A percentile compares a stretch with the other conserved stretches of the same genome.
phyloP scores from a whole-genome alignment of 306 rosid species.

The Vicia faba region DNA sequence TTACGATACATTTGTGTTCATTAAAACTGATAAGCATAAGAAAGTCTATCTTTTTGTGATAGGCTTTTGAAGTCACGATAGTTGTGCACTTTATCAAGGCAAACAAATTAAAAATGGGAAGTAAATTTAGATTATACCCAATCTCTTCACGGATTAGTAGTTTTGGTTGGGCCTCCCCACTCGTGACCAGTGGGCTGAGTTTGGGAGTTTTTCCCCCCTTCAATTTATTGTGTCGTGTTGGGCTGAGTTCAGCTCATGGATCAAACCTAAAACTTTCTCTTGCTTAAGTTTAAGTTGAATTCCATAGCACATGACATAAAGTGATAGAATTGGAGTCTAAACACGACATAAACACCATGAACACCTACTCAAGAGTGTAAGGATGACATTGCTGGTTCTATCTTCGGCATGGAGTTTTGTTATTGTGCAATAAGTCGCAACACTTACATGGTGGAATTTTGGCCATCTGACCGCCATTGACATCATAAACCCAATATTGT shows the following conservation, averaged over 20 bases:
- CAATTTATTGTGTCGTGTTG: neutral
- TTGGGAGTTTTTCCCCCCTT: neutral
- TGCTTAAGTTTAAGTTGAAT: neutral
- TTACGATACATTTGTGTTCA: slow-evolving; percentile 1
- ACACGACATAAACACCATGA: neutral
- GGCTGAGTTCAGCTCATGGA: neutral
- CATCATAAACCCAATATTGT: neutral
- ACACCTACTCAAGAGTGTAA: neutral
- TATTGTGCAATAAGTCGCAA: neutral
- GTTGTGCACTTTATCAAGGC: slow-evolving; percentile 12
- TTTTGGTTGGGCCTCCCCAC: slow-evolving; percentile 13
- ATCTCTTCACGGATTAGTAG: neutral
- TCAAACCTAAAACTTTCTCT: neutral
- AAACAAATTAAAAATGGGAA: neutral
- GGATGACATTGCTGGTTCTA: neutral
- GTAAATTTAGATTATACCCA: neutral
- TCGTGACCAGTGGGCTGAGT: slow-evolving; percentile 4
- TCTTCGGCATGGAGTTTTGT: neutral
- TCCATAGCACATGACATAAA: neutral
- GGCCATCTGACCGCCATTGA: neutral
- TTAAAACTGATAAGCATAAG: slow-evolving; percentile 13
- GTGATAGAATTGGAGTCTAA: slow-evolving; percentile 20
- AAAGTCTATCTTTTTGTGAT: neutral
- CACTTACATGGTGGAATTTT: neutral
- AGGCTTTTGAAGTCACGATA: neutral